phyloP scores from a whole-genome alignment of 495 filamentous ascomycete species.

The Penicillium cosmopolitanum region DNA sequence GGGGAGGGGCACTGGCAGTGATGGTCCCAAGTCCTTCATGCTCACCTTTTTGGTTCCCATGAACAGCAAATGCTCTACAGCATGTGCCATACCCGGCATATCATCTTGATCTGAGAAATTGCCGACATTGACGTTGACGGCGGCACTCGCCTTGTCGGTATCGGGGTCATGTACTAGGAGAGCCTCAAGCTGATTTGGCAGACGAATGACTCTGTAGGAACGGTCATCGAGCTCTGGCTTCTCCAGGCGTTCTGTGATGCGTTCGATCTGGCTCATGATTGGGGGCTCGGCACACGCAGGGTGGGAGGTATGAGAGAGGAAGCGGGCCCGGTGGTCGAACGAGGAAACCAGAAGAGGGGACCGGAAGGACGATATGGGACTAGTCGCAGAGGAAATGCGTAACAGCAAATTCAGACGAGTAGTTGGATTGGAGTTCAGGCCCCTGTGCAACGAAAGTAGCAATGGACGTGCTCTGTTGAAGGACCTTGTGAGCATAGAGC shows the following conservation, averaged over 20 bases:
- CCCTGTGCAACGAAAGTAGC: constrained; percentile 36
- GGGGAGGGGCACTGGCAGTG: background rate
- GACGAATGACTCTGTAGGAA: constrained; percentile 81
- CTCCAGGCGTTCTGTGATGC: constrained; percentile 80
- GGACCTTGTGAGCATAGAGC: constrained; percentile 50
- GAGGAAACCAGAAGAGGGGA: constrained; percentile 25
- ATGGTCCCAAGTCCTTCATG: background rate
- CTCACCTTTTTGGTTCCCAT: constrained; percentile 96
- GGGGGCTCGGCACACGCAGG: constrained; percentile 24
- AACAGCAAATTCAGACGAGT: constrained; percentile 23
- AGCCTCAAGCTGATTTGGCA: constrained; percentile 90
- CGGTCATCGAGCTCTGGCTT: constrained; percentile 87
- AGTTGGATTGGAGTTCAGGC: constrained; percentile 31
- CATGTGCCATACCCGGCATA: constrained; percentile 93
- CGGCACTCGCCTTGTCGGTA: constrained; percentile 95
- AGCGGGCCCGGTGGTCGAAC: constrained; percentile 24
- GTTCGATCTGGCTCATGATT: constrained; percentile 58
- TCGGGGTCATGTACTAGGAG: constrained; percentile 92
- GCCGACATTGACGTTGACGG: constrained; percentile 93
- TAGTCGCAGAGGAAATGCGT: constrained; percentile 23
- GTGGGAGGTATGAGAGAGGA: constrained; percentile 25
- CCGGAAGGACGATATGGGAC: constrained; percentile 12
- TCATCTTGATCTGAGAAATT: constrained; percentile 90
- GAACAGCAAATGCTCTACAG: constrained; percentile 91
- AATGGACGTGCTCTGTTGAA: constrained; percentile 20